Conservation (phyloP, 768 basidiomycete genomes). For the Pleurotus pulmonarius region DNA sequence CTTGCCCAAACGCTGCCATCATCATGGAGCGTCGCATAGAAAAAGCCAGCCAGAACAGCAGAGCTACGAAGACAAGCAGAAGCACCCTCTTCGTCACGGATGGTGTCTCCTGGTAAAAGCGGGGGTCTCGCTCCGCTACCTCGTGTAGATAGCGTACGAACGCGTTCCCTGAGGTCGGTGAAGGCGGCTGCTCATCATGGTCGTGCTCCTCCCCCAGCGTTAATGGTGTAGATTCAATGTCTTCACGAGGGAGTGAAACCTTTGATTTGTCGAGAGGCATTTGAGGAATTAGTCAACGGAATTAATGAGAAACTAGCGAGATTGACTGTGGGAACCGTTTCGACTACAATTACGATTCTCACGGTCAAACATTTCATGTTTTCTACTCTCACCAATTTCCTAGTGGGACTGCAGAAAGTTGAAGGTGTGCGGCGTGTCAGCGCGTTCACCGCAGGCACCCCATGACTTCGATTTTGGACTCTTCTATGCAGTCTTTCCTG, state of each 20-base stretch:
- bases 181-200: neutral
- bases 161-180: neutral
- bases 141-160: constrained; percentile 1
- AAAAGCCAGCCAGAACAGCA: constrained; percentile 43
- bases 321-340: too few relatives aligned
- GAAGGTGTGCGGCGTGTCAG: too few relatives aligned
- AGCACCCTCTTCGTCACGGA: constrained; percentile 43
- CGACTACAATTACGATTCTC: too few relatives aligned
- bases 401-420: too few relatives aligned
- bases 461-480: too few relatives aligned
- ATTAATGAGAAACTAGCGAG: too few relatives aligned
- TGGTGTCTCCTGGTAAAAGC: constrained; percentile 35
- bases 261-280: neutral
- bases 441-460: too few relatives aligned
- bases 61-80: constrained; percentile 34
- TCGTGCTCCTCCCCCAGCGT: neutral
- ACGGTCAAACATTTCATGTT: too few relatives aligned
- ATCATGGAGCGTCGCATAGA: constrained; percentile 24
- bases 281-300: neutral
- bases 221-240: neutral
- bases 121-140: constrained; percentile 18
- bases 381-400: too few relatives aligned
- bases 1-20: constrained; percentile 18
- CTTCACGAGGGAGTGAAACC: neutral
- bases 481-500: too few relatives aligned